These are phyloP conservation scores for Barnettozyma sp. DNA, from an alignment of 805 yeast species.

Conservation along the genomic window DNA sequence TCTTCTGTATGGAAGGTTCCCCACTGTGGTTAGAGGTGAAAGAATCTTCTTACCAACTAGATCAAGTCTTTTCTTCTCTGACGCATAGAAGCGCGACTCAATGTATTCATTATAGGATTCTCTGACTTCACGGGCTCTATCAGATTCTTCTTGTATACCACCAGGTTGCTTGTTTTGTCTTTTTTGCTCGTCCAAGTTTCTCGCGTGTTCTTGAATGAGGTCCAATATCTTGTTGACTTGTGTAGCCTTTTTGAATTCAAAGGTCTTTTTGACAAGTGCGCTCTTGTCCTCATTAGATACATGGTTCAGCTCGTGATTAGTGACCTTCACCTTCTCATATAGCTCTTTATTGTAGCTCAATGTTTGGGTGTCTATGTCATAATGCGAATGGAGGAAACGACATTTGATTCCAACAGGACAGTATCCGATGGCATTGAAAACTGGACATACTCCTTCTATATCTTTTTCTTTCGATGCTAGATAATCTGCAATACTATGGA, in stretches of 20 bases:
- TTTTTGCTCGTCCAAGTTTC: slow-evolving; percentile 30
- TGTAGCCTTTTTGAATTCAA: slow-evolving; percentile 51
- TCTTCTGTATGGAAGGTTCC: slow-evolving; percentile 91
- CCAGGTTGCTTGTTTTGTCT: slow-evolving; percentile 26
- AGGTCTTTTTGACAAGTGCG: slow-evolving; percentile 42
- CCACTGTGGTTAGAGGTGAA: slow-evolving; percentile 96
- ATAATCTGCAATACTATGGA: slow-evolving; percentile 68
- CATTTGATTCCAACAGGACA: slow-evolving; percentile 94
- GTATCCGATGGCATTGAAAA: slow-evolving; percentile 68
- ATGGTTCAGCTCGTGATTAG: slow-evolving; percentile 58
- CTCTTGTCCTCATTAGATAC: slow-evolving; percentile 37
- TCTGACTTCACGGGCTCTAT: slow-evolving; percentile 25
- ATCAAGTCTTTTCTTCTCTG: slow-evolving; percentile 76
- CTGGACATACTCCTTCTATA: slow-evolving; percentile 78
- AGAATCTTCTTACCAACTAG: slow-evolving; percentile 73
- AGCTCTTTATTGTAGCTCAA: slow-evolving; percentile 39
- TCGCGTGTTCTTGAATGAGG: slow-evolving; percentile 36
- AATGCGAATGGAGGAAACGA: slow-evolving; percentile 80
- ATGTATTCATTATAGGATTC: slow-evolving; percentile 44
- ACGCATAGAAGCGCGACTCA: slow-evolving; percentile 69
- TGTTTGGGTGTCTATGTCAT: slow-evolving; percentile 34
- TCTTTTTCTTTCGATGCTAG: slow-evolving; percentile 63
- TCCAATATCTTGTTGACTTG: slow-evolving; percentile 59
- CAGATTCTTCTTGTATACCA: slow-evolving; percentile 5
- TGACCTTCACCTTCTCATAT: slow-evolving; percentile 28